Conservation (phyloP, 208 protist genomes). For the Trypanosomatidae sp. region DNA sequence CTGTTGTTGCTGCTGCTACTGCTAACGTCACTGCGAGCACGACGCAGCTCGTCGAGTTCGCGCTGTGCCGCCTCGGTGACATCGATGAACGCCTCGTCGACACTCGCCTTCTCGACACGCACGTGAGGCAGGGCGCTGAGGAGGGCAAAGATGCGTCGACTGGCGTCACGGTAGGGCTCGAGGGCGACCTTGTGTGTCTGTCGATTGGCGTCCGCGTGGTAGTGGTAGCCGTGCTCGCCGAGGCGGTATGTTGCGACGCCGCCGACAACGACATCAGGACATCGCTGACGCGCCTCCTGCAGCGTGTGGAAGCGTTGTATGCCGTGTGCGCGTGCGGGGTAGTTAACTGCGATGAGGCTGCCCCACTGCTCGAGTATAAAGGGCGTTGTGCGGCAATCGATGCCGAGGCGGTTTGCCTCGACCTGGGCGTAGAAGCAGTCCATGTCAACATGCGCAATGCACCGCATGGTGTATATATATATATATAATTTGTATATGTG, state of each 20-base stretch:
- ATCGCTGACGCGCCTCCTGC: constrained; percentile 19
- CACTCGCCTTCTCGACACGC: constrained; percentile 43
- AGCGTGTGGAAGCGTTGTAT: constrained; percentile 46
- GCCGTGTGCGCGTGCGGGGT: constrained; percentile 57
- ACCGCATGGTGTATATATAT: too few relatives aligned
- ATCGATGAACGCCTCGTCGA: constrained; percentile 87
- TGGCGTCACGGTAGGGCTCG: constrained; percentile 73
- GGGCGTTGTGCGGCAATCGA: constrained; percentile 53
- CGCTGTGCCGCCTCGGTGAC: constrained; percentile 44
- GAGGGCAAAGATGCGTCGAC: constrained; percentile 52
- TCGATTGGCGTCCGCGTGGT: constrained; percentile 33
- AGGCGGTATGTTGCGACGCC: constrained; percentile 36
- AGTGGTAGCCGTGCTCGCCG: constrained; percentile 29
- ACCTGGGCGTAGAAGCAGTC: constrained; percentile 91
- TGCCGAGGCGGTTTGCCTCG: constrained; percentile 66
- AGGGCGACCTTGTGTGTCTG: constrained; percentile 70
- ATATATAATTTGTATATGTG: too few relatives aligned
- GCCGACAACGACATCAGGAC: constrained; percentile 27
- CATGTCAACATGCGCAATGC: constrained; percentile 85
- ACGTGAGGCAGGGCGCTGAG: constrained; percentile 33
- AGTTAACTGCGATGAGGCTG: constrained; percentile 80
- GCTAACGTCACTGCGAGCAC: constrained; percentile 4
- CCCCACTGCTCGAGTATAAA: constrained; percentile 70
- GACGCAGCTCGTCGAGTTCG: constrained; percentile 18
- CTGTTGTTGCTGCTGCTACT: neutral